phyloP scores from a whole-genome alignment of 1,284 basidiomycete genomes.

The Earliella scabrosa region DNA sequence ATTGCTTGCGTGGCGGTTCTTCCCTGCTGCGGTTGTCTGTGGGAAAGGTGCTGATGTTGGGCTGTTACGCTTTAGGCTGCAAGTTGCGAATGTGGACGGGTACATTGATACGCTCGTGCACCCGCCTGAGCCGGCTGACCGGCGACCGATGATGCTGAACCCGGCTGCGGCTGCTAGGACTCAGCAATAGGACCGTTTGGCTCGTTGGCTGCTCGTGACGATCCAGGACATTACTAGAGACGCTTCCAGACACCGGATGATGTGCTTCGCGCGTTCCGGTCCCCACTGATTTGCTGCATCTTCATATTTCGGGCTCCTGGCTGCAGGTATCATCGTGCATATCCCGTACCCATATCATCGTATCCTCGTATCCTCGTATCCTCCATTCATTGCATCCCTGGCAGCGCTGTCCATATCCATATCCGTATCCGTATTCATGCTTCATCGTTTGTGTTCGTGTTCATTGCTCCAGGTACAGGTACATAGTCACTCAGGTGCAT shows the following conservation, averaged over 20 bases:
- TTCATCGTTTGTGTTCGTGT: neutral
- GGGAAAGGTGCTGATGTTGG: too few relatives aligned
- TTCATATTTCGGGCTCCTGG: neutral
- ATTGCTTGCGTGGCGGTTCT: neutral
- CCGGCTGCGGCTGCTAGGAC: conserved; percentile 9
- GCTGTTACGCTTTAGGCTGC: too few relatives aligned
- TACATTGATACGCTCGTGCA: conserved; percentile 26
- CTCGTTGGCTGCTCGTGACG: too few relatives aligned
- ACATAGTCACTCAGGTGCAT: too few relatives aligned
- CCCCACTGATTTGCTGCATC: neutral
- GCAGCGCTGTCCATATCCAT: neutral
- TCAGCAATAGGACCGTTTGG: conserved; percentile 8
- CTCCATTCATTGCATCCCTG: too few relatives aligned
- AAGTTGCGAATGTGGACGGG: conserved; percentile 22
- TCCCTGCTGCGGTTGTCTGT: neutral
- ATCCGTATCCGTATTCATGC: neutral
- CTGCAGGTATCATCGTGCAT: neutral
- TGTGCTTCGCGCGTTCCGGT: too few relatives aligned
- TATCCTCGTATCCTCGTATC: too few relatives aligned
- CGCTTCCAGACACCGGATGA: neutral
- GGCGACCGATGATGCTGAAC: conserved; percentile 1
- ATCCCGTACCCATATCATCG: too few relatives aligned
- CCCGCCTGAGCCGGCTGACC: conserved; percentile 20
- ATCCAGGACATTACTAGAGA: neutral
- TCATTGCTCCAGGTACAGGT: too few relatives aligned